Conservation (phyloP, 2,329 filamentous ascomycete species). For the Colletotrichum chrysophilum region DNA sequence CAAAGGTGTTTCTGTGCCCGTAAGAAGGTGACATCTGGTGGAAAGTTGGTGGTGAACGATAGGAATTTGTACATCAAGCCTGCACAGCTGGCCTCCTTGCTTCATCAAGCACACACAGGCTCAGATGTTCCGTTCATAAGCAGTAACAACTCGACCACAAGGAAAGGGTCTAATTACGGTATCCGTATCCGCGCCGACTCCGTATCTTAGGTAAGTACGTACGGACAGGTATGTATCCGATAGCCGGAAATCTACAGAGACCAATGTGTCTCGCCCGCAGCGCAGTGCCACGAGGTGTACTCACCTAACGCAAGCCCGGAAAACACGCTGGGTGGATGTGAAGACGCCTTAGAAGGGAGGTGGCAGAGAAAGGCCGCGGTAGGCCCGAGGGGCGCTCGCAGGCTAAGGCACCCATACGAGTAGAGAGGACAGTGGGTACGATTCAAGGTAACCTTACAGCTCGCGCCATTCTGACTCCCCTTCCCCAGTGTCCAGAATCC, state of each 20-base stretch:
- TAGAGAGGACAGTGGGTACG: not conserved
- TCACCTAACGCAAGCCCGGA: not conserved
- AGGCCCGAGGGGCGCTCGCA: not conserved
- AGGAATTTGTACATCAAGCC: not conserved
- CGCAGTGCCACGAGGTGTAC: not conserved
- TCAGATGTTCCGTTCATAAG: not conserved
- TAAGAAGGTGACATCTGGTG: not conserved
- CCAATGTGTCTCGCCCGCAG: not conserved
- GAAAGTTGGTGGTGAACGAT: not conserved
- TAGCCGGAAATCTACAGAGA: not conserved
- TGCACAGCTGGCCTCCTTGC: not conserved
- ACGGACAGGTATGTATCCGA: not conserved
- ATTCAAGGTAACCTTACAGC: not conserved
- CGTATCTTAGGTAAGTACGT: not conserved
- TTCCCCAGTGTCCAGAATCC: not conserved
- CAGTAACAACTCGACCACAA: not conserved
- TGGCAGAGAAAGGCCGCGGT: constrained; percentile 7
- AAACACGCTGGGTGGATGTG: not conserved
- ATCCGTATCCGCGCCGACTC: not conserved
- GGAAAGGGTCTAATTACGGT: not conserved
- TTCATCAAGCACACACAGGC: not conserved
- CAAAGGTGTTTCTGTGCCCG: not conserved
- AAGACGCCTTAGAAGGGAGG: not conserved
- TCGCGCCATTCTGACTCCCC: not conserved
- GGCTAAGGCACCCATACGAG: not conserved